phyloP scores from a whole-genome alignment of 768 basidiomycete species.

The Clavaria fumosa region DNA sequence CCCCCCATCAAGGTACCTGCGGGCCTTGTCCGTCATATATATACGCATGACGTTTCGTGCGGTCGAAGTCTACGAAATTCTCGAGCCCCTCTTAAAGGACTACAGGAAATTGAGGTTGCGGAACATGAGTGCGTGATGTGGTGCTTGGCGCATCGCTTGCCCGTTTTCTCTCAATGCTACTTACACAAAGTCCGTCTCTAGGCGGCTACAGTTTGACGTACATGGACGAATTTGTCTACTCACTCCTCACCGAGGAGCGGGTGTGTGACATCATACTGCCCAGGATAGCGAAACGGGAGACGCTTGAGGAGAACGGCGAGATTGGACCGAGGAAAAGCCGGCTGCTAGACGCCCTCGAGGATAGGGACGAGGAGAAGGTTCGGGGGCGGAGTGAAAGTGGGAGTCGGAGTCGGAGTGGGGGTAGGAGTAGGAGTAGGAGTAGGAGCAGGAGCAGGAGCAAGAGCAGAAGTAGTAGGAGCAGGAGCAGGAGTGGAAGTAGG shows the following conservation, averaged over 20 bases:
- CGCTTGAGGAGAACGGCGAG: constrained; percentile 86
- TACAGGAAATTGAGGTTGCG: constrained; percentile 77
- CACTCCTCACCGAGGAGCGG: constrained; percentile 72
- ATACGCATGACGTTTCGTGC: constrained; percentile 88
- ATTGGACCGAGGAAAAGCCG: constrained; percentile 74
- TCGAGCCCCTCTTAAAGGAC: constrained; percentile 92
- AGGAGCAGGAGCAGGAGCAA: constrained; percentile 16
- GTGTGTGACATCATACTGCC: constrained; percentile 96
- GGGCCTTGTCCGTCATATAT: constrained; percentile 87
- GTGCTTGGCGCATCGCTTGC: neutral
- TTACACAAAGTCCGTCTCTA: constrained; percentile 21
- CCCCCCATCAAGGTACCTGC: constrained; percentile 55
- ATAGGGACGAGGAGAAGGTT: constrained; percentile 40
- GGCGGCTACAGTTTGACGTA: constrained; percentile 76
- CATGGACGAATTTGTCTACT: constrained; percentile 87
- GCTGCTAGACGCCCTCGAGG: constrained; percentile 80
- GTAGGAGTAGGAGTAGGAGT: constrained; percentile 12
- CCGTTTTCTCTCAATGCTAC: constrained; percentile 2
- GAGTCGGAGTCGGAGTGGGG: constrained; percentile 23
- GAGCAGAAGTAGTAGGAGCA: constrained; percentile 21
- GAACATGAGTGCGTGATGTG: constrained; percentile 48
- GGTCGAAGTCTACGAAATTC: constrained; percentile 79
- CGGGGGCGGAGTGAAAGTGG: constrained; percentile 27
- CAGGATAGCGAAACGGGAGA: constrained; percentile 67
- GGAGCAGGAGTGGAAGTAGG: constrained; percentile 11